Evolutionary conservation across 2,329 filamentous ascomycete species (phyloP).

Genomic region (Phaeosphaeriaceae sp.): DNA sequence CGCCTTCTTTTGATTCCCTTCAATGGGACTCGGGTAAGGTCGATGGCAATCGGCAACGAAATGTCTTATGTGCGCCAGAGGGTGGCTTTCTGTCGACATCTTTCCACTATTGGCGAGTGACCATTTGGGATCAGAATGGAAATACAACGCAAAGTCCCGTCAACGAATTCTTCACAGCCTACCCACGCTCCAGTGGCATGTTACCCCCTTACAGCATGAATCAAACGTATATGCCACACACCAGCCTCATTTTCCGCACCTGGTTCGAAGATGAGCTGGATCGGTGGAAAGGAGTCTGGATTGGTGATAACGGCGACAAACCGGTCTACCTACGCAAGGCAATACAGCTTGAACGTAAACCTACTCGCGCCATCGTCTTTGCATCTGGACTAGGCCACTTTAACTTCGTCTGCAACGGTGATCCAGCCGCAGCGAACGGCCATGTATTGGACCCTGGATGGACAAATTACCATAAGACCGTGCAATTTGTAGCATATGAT

Average conservation of each 20-base stretch:
- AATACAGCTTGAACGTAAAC: conserved; percentile 37
- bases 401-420: conserved; percentile 48
- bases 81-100: conserved; percentile 47
- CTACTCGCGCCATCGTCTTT: conserved; percentile 44
- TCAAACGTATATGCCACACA: conserved; percentile 53
- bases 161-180: conserved; percentile 51
- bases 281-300: conserved; percentile 52
- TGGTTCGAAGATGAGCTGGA: conserved; percentile 52
- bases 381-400: conserved; percentile 52
- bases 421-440: conserved; percentile 40
- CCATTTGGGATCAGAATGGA: conserved; percentile 46
- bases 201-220: conserved; percentile 53
- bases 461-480: conserved; percentile 51
- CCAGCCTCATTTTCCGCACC: conserved; percentile 51
- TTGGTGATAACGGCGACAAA: conserved; percentile 50
- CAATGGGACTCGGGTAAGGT: conserved; percentile 32
- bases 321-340: conserved; percentile 50
- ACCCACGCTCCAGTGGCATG: conserved; percentile 42
- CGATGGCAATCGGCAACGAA: conserved; percentile 28
- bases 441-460: conserved; percentile 43
- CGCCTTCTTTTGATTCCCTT: conserved; percentile 10
- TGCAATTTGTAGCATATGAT: conserved; percentile 55
- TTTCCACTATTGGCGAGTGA: conserved; percentile 48
- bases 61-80: conserved; percentile 36
- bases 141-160: conserved; percentile 25